Conservation (phyloP, 208 protist genomes). For the Trypanosoma vivax region DNA sequence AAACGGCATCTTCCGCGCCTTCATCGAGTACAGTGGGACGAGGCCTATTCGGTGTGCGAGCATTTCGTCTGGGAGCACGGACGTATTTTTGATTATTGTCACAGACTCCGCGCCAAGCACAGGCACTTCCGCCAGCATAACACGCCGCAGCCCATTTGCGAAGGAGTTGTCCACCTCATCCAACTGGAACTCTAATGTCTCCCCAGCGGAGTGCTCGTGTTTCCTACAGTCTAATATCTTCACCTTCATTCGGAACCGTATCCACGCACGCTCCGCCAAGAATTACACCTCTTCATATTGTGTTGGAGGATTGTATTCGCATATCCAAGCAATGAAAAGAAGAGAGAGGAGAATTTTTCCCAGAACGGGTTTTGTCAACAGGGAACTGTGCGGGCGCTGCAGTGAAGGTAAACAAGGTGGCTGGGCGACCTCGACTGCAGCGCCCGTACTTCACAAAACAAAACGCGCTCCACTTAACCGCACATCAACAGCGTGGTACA, state of each 20-base stretch:
- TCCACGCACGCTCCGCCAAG: background rate
- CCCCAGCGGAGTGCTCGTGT: constrained; percentile 69
- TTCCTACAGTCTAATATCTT: constrained; percentile 75
- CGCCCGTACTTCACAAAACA: too few relatives aligned
- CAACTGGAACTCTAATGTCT: constrained; percentile 89
- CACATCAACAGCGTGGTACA: too few relatives aligned
- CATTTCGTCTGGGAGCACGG: constrained; percentile 98
- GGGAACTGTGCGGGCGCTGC: too few relatives aligned
- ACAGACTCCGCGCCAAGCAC: constrained; percentile 97
- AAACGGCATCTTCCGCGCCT: constrained; percentile 77
- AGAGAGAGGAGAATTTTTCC: too few relatives aligned
- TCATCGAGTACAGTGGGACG: constrained; percentile 92
- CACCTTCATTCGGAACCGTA: constrained; percentile 51
- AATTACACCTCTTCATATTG: background rate
- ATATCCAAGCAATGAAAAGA: too few relatives aligned
- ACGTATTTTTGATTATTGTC: constrained; percentile 92
- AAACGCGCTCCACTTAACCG: too few relatives aligned
- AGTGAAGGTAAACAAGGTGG: too few relatives aligned
- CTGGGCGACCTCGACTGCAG: too few relatives aligned
- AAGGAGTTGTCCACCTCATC: constrained; percentile 88
- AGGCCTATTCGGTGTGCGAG: constrained; percentile 98
- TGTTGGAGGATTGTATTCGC: too few relatives aligned
- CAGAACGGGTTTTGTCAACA: too few relatives aligned
- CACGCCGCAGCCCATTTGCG: constrained; percentile 95
- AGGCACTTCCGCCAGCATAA: constrained; percentile 99